Evolutionary conservation across 163 green algal genomes (phyloP).

Genomic region (Chlamydomonas reinhardtii): DNA sequence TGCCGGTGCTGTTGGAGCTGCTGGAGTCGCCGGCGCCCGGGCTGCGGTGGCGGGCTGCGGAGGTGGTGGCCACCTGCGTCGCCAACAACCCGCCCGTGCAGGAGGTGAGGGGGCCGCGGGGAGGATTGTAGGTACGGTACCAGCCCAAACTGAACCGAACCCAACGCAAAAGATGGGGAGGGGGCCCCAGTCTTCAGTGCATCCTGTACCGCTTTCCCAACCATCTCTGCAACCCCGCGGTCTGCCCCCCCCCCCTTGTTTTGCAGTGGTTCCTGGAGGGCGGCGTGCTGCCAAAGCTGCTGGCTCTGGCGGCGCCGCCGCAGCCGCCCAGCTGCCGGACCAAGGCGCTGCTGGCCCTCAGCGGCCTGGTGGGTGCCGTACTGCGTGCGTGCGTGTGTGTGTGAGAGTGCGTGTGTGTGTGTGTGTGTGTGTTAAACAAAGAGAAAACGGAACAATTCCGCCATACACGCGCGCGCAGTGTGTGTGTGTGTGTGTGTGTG

Average conservation of each 20-base stretch:
- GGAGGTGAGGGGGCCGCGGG: conserved; percentile 19
- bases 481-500: too few species aligned
- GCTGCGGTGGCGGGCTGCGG: conserved; percentile 79
- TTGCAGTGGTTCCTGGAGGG: conserved; percentile 47
- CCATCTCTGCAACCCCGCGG: background rate
- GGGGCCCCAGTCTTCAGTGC: too few species aligned
- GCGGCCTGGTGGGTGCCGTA: conserved; percentile 1
- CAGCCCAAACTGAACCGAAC: background rate
- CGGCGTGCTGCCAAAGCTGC: conserved; percentile 30
- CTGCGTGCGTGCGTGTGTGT: too few species aligned
- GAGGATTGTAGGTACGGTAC: background rate
- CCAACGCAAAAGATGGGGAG: too few species aligned
- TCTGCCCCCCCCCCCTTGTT: background rate
- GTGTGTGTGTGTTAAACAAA: too few species aligned
- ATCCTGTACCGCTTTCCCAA: too few species aligned
- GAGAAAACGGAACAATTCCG: too few species aligned
- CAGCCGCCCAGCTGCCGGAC: background rate
- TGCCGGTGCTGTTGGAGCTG: conserved; percentile 81
- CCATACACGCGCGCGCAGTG: too few species aligned
- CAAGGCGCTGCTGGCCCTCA: conserved; percentile 44
- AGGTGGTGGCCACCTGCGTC: conserved; percentile 86
- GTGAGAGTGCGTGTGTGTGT: too few species aligned
- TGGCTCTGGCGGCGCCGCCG: background rate
- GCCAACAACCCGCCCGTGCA: conserved; percentile 90
- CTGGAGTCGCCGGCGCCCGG: conserved; percentile 65